Base-by-base conservation (phyloP, 768 basidiomycete species). In the Lactarius psammicola region DNA sequence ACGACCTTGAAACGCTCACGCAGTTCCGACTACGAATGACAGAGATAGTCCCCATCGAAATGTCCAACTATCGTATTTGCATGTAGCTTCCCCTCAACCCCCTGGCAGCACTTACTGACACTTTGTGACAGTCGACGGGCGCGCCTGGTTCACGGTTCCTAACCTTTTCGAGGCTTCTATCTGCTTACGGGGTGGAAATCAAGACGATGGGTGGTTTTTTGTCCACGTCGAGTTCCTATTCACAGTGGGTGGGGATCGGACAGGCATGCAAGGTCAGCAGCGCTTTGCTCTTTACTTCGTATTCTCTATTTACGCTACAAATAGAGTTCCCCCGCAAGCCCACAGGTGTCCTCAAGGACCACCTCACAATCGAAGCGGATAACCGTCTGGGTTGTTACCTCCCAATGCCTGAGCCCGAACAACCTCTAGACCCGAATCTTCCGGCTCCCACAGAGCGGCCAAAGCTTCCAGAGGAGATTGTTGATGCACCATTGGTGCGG, bases 131-230 rank as follows among this genome's bases (percentile, higher is more conserved):
- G 90, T 80, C 67, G 85, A 88, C 68, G 95, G 95, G 13, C 87
- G 92, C 64, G 93, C 84, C 26, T 84, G 82, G 73, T 97, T 94
- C 74, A 85, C 79, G 30, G 88, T 87, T 2, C 85, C 84, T 1
- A 84, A 86, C 34, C 78, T 91, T 31, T 95, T 94, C 73, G 85
- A 88, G 72, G 83, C 84, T 8, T 88, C 89, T 2, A 75, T 94
- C 33, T 93, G 86, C 70, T 80, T 94, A 62, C 83, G 83, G 61
- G 93, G 92, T 26, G 87, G 84, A 23, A 82, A 85, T 66, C 77
- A 79, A 66, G 79, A 83, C 55, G 90, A 92, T 66, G 86, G 88
- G 1, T 97, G 94, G 94, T 95, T 95, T 75, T 88, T 93, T 68
- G 87, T 91, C 26, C 78, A 84, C 64, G 87, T 89, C 0, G 87